phyloP scores from a whole-genome alignment of 805 yeast genomes.

The Barnettozyma sucrosica region DNA sequence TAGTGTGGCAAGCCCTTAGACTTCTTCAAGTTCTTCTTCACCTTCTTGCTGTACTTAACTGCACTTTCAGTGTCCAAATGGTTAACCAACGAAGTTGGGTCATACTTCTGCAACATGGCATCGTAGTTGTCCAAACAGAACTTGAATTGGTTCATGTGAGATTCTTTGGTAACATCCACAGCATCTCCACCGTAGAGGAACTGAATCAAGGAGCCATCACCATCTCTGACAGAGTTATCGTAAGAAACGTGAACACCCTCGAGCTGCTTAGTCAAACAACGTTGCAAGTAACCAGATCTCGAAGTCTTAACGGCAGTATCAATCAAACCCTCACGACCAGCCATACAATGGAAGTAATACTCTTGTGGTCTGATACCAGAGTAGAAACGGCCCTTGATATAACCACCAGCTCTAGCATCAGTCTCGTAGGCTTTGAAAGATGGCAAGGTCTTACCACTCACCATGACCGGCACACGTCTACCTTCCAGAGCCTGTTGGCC shows the following conservation, averaged over 20 bases:
- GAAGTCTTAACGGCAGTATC: conserved; percentile 99
- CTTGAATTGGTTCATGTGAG: conserved; percentile 87
- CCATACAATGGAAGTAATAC: conserved; percentile 99
- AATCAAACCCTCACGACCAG: conserved; percentile 99
- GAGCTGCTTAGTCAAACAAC: conserved; percentile 95
- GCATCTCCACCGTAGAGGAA: conserved; percentile 98
- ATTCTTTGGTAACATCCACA: conserved; percentile 88
- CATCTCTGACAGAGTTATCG: conserved; percentile 93
- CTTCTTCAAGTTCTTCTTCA: conserved; percentile 64
- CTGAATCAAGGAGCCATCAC: conserved; percentile 90
- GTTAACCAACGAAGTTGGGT: conserved; percentile 66
- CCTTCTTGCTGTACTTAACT: conserved; percentile 72
- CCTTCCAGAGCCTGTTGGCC: conserved; percentile 99
- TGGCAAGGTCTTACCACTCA: conserved; percentile 94
- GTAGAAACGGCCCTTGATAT: conserved; percentile 92
- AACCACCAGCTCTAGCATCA: conserved; percentile 98
- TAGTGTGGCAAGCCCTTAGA: conserved; percentile 58
- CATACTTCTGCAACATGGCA: conserved; percentile 77
- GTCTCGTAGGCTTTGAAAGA: conserved; percentile 96
- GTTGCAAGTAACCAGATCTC: conserved; percentile 95
- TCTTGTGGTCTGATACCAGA: conserved; percentile 98
- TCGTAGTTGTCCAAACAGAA: conserved; percentile 91
- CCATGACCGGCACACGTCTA: conserved; percentile 99
- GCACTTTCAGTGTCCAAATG: conserved; percentile 85
- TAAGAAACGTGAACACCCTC: conserved; percentile 95